Evolutionary conservation across 257 asterid species (phyloP).

Genomic region (Lycium barbarum): DNA sequence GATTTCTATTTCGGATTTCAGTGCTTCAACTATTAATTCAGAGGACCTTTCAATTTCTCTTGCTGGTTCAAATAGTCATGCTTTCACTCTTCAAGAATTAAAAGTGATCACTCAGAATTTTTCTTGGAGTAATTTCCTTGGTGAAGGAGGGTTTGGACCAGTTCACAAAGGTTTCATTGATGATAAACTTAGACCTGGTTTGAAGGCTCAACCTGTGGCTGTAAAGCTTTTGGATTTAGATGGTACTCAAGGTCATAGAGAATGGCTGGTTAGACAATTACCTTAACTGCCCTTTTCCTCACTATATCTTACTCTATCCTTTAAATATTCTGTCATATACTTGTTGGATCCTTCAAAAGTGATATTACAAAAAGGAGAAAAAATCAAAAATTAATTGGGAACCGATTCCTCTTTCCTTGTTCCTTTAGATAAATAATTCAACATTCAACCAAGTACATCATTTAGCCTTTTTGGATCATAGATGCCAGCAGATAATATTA

Average conservation of each 20-base stretch:
- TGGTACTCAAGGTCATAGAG: constrained; percentile 88
- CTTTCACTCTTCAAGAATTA: constrained; percentile 81
- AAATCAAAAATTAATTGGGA: too few relatives aligned
- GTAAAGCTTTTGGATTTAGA: constrained; percentile 89
- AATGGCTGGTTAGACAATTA: constrained; percentile 78
- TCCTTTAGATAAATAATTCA: too few relatives aligned
- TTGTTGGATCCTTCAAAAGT: neutral
- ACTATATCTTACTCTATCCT: too few relatives aligned
- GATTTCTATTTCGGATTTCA: constrained; percentile 65
- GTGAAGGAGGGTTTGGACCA: constrained; percentile 99
- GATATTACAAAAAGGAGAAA: neutral
- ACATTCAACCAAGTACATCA: too few relatives aligned
- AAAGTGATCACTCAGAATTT: constrained; percentile 78
- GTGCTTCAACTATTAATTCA: constrained; percentile 59
- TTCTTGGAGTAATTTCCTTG: constrained; percentile 79
- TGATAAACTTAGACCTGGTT: constrained; percentile 75
- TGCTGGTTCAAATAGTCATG: constrained; percentile 72
- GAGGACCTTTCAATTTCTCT: constrained; percentile 81
- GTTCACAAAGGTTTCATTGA: constrained; percentile 96
- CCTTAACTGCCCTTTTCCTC: neutral
- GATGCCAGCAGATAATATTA: too few relatives aligned
- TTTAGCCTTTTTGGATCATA: too few relatives aligned
- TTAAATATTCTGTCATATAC: too few relatives aligned
- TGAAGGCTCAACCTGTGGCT: constrained; percentile 96
- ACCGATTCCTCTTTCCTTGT: too few relatives aligned